Base-by-base conservation (phyloP, 805 yeast species). In the Brettanomyces custersianus region DNA sequence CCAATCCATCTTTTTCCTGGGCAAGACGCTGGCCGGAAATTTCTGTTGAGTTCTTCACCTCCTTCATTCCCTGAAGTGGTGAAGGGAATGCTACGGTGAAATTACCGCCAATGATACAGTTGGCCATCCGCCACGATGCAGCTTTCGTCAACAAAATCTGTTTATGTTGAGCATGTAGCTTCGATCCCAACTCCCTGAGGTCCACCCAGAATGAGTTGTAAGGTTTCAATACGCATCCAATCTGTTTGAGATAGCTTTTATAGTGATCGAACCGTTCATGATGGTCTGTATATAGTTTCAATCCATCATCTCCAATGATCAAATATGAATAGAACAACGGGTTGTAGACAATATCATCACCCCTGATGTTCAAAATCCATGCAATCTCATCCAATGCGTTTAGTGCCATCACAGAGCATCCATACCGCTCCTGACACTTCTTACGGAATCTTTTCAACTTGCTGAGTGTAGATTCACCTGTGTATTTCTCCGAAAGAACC, bases 361-460 rank as follows among this genome's bases (percentile, higher is more conserved):
- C 66, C 44, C 98, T 74, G 38, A 90, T 60, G 52, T 90, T 90
- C 52, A 87, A 70, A 29, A 87, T 60, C 96, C 96, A 88, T 6
- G 95, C 92, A 42, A 87, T 74, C 46, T 88, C 95, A 60, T 90
- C 96, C 35, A 88, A 59, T 4, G 74, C 65, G 38, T 66, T 59
- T 5, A 71, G 54, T 9, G 72, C 62, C 36, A 60, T 27, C 1
- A 55, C 45, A 6, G 45, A 34, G 11, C 49, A 44, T 3, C 46
- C 47, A 36, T 45, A 39, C 21, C 52, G 61, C 57, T 56, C 38
- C 36, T 49, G 48, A 49, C 76, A 55, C 9, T 51, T 44, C 1
- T 51, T 40, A 32, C 65, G 41, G 21, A 80, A 59, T 37, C 70
- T 68, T 2, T 49, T 49, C 28, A 84, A 57, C 55, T 92, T 92